Percentiles rank a stretch among this genome's conserved stretches.
phyloP scores from a whole-genome alignment of 2,329 filamentous ascomycete species.

The Cercospora sp. region DNA sequence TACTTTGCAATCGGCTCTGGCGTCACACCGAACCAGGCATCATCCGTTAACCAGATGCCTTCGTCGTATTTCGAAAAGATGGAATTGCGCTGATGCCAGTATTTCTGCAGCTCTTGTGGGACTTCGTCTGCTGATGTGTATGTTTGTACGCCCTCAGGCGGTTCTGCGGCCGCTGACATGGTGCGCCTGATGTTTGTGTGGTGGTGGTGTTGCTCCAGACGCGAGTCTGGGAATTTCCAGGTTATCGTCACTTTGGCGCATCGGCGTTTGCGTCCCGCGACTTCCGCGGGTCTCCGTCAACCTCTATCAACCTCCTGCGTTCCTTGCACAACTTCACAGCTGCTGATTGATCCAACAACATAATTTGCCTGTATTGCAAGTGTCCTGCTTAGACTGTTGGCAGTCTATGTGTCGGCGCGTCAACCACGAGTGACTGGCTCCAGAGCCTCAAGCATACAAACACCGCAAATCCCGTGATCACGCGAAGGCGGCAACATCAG shows the following conservation, averaged over 20 bases:
- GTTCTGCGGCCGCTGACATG: conserved; percentile 19
- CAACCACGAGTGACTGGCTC: background rate
- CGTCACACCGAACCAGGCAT: conserved; percentile 96
- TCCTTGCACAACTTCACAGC: background rate
- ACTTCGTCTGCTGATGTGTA: conserved; percentile 71
- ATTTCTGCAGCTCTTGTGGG: conserved; percentile 83
- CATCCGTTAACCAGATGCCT: conserved; percentile 85
- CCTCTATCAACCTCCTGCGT: background rate
- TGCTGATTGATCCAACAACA: background rate
- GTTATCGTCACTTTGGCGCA: too few species aligned
- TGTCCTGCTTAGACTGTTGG: background rate
- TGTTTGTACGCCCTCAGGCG: conserved; percentile 70
- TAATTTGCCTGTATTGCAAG: background rate
- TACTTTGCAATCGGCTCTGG: conserved; percentile 87
- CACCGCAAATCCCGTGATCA: background rate
- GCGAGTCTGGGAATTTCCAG: too few species aligned
- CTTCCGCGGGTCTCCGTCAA: background rate
- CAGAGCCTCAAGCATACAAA: background rate
- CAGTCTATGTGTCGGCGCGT: background rate
- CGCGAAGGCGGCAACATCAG: background rate
- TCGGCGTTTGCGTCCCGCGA: background rate
- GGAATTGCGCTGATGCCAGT: conserved; percentile 84
- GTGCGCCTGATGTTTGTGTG: conserved; percentile 4
- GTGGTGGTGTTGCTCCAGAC: background rate
- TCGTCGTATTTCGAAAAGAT: conserved; percentile 88